Evolutionary conservation across 208 protist genomes (phyloP), one percentile per base, ranked within the genome.

Genomic region (Acanthamoeba triangularis): DNA sequence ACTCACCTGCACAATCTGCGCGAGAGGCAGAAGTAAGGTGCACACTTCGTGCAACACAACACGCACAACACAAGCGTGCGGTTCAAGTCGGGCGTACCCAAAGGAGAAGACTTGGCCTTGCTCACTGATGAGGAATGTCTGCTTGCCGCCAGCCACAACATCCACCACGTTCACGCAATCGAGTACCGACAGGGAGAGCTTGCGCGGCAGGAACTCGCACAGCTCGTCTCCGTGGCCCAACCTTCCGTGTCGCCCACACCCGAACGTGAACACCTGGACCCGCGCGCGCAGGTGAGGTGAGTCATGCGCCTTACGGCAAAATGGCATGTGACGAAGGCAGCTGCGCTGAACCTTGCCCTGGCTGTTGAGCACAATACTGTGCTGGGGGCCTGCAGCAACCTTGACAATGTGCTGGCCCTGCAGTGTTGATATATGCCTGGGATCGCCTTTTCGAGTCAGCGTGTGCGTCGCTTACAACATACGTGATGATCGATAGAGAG

Each of bases 71-170:
- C 49, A 54, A 5, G 49, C 49, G n/a, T 54, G 49, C 49, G 8
- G 8, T 54, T 5, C 49, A 13, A 54, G 56, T 23, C 67, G 67
- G 7, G 49, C 11, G 4, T 84, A 84, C 78, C 78, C 78, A 28
- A 87, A 87, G 1, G 78, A 87, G 47, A 35, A 87, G 78, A 87
- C 78, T 6, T 87, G 41, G 20, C 78, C 78, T 18, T 33, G 20
- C 47, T 87, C 44, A 28, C 78, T 87, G 47, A 87, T 87, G 78
- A 87, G 78, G n/a, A 87, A 87, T 7, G 47, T 87, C n/a, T 52
- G 37, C 49, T 87, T 87, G n/a, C 78, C 78, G 49, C 78, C 78
- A 1, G 78, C 78, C 49, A 87, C 78, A 6, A 87, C 47, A 25
- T 87, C 78, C 5, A 61, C 78, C n/a, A 85, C n/a, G 44, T 56